These are phyloP conservation scores for Tubosaeta sp. DNA, from an alignment of 768 basidiomycete genomes.

Conservation along the genomic window DNA sequence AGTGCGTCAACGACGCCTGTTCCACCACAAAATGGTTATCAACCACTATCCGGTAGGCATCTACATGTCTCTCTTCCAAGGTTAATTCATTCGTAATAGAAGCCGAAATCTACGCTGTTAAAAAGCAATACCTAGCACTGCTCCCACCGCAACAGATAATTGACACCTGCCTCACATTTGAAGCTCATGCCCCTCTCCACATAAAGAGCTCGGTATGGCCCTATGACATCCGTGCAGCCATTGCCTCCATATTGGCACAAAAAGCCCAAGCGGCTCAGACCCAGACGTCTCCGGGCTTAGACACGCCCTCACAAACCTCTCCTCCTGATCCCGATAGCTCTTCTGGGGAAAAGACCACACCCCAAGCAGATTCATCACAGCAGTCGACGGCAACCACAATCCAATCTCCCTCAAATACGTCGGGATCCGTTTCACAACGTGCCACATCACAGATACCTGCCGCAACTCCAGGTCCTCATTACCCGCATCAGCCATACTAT, in stretches of 20 bases:
- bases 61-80: conserved; percentile 17
- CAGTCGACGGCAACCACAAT: conserved; percentile 21
- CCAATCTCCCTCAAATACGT: conserved; percentile 19
- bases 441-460: conserved; percentile 20
- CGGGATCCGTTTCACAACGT: conserved; percentile 15
- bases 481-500: conserved; percentile 54
- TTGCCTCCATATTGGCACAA: conserved; percentile 44
- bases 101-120: conserved; percentile 51
- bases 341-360: conserved; percentile 11
- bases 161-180: conserved; percentile 72
- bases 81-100: conserved; percentile 30
- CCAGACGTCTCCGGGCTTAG: conserved; percentile 10
- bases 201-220: conserved; percentile 72
- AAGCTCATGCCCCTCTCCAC: conserved; percentile 62
- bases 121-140: conserved; percentile 65
- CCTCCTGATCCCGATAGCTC: conserved; percentile 8
- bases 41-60: conserved; percentile 34
- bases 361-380: conserved; percentile 17
- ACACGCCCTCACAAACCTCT: conserved; percentile 9
- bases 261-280: conserved; percentile 22
- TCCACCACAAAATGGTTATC: conserved; percentile 34
- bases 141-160: conserved; percentile 69
- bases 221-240: conserved; percentile 59
- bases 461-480: conserved; percentile 29
- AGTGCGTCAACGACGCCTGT: conserved; percentile 36